A percentile compares a stretch with the other conserved stretches of the same genome.
phyloP scores from a whole-genome alignment of 106 monocot species.

The Agapanthus africanus region DNA sequence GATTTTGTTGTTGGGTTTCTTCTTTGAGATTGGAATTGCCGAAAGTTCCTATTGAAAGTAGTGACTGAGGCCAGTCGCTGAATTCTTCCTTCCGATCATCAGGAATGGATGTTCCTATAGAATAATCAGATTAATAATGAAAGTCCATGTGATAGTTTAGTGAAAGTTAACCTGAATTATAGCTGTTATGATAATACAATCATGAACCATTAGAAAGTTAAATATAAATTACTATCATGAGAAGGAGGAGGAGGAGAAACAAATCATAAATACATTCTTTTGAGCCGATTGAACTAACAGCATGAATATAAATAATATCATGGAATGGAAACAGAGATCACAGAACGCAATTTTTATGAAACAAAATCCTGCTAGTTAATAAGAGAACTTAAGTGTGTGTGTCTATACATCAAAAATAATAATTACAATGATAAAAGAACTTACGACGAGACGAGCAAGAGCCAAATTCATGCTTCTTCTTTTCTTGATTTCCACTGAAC shows the following conservation, averaged over 20 bases:
- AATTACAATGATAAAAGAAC: too few relatives aligned
- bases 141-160: too few relatives aligned
- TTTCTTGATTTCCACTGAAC: slow-evolving; percentile 12
- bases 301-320: not conserved
- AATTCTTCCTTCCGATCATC: slow-evolving; percentile 41
- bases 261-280: not conserved
- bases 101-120: slow-evolving; percentile 10
- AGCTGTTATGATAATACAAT: too few relatives aligned
- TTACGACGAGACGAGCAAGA: slow-evolving; percentile 6
- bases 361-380: not conserved
- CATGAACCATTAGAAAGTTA: too few relatives aligned
- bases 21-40: slow-evolving; percentile 34
- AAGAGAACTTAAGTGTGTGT: too few relatives aligned
- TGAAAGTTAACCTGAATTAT: too few relatives aligned
- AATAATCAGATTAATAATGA: slow-evolving; percentile 14
- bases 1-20: slow-evolving; percentile 7
- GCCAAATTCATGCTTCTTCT: slow-evolving; percentile 8
- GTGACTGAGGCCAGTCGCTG: too few relatives aligned
- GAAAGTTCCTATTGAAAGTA: slow-evolving; percentile 67
- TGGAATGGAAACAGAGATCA: not conserved
- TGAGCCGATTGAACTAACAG: not conserved
- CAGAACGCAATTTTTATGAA: not conserved
- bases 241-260: too few relatives aligned
- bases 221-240: too few relatives aligned
- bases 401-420: too few relatives aligned